Base-by-base conservation (phyloP, 352 stramenopile species). In the Globisporangium rhizosaccharum region DNA sequence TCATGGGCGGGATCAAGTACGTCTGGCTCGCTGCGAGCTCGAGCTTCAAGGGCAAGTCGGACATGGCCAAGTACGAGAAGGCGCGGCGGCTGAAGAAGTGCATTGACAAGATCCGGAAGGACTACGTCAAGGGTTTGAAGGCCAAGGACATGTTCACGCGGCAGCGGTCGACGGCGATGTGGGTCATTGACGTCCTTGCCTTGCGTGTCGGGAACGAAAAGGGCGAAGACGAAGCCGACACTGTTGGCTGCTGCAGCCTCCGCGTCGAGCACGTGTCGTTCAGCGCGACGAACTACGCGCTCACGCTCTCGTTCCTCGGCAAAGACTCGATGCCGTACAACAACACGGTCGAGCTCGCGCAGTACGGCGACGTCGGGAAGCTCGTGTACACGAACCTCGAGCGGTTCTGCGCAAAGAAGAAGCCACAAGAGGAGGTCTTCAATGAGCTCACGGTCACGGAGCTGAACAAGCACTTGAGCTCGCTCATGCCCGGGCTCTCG, bases 241-340 rank as follows among this genome's bases (percentile, higher is more conserved):
- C 98, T 3, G 98, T 99, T 18, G 98, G 98, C 57, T 99, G 97
- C 80, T 99, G 98, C 68, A 99, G 94, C 53, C 79, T 99, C 18
- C 93, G 97, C 25, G 92, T 99, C 5, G 97, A 99, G 76, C 97
- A 99, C 78, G 80, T 99, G 57, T 97, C 93, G 33, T 99, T 99
- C 74, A 86, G 80, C 47, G 82, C 94, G 54, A 72, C 81, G 23
- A 92, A 96, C 61, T 98, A 93, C 71, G 88, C 95, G 53, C 76
- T 99, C 49, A 98, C 98, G 47, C 80, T 99, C 23, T 98, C 98
- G 61, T 99, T 99, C 70, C 71, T 99, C 7, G 98, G 97, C 76
- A 99, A 99, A 70, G 98, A 99, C 72, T 99, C 95, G 23, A 99
- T 99, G 97, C 94, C 98, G 36, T 99, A 99, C 84, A 99, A 99